phyloP scores from a whole-genome alignment of 202 grass and related monocot species.

The Brachypodium distachyon region DNA sequence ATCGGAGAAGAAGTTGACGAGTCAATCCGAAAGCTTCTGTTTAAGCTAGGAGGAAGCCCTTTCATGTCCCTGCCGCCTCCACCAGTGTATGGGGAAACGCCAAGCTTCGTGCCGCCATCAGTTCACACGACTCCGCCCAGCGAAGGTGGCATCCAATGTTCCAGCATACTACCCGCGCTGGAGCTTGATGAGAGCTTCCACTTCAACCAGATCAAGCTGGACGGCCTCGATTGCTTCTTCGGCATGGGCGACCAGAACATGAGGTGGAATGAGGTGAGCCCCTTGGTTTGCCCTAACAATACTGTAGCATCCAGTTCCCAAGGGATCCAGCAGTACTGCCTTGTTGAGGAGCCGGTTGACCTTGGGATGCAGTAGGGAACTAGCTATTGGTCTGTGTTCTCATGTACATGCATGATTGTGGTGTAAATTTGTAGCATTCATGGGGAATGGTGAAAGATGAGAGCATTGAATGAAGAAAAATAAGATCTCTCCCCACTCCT shows the following conservation, averaged over 20 bases:
- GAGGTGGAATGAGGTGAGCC: slow-evolving; percentile 60
- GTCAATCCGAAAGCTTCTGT: slow-evolving; percentile 39
- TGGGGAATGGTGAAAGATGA: slow-evolving; percentile 33
- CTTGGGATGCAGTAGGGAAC: slow-evolving; percentile 49
- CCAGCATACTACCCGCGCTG: slow-evolving; percentile 2
- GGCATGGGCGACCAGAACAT: slow-evolving; percentile 37
- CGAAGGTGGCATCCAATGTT: slow-evolving; percentile 21
- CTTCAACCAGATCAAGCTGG: slow-evolving; percentile 68
- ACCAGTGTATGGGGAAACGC: slow-evolving; percentile 16
- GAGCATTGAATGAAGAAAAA: slow-evolving; percentile 5
- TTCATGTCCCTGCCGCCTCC: slow-evolving; percentile 14
- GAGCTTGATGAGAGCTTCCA: slow-evolving; percentile 77
- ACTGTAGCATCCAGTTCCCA: slow-evolving; percentile 47
- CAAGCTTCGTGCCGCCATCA: not conserved
- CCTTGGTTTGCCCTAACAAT: slow-evolving; percentile 53
- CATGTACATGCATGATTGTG: slow-evolving; percentile 52
- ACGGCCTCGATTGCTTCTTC: slow-evolving; percentile 57
- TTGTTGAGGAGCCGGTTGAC: slow-evolving; percentile 32
- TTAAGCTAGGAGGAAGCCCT: slow-evolving; percentile 30
- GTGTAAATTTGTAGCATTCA: slow-evolving; percentile 66
- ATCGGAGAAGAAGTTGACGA: slow-evolving; percentile 24
- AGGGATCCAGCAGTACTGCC: slow-evolving; percentile 47
- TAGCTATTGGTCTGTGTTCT: slow-evolving; percentile 28
- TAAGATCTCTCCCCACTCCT: slow-evolving; percentile 2
- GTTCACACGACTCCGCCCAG: not conserved